Conservation (phyloP, 768 basidiomycete species). For the Boletellus sp. region DNA sequence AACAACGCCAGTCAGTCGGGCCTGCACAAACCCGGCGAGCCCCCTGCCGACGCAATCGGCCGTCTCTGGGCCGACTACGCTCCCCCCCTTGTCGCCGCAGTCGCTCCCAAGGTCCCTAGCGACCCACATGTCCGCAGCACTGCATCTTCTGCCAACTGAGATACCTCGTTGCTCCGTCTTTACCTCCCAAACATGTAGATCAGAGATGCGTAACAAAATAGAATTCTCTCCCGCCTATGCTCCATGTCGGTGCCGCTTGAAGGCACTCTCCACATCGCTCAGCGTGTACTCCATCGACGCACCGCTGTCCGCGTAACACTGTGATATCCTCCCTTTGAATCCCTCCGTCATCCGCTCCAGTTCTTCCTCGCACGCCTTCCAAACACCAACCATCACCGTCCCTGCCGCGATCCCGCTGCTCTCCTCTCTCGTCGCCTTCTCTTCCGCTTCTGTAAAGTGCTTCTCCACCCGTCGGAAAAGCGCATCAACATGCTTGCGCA, state of each 20-base stretch:
- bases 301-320: constrained; percentile 77
- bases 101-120: constrained; percentile 13
- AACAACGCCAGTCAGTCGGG: constrained; percentile 37
- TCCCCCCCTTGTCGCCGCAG: constrained; percentile 36
- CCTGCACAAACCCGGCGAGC: background rate
- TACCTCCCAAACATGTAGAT: constrained; percentile 13
- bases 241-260: constrained; percentile 57
- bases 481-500: constrained; percentile 83
- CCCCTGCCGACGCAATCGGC: constrained; percentile 29
- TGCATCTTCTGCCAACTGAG: constrained; percentile 14
- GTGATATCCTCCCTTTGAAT: constrained; percentile 63
- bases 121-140: constrained; percentile 9
- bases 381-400: constrained; percentile 76
- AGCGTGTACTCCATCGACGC: constrained; percentile 69
- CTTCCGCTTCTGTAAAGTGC: constrained; percentile 85
- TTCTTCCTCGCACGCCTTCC: constrained; percentile 89
- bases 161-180: constrained; percentile 1
- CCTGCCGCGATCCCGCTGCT: constrained; percentile 53
- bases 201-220: constrained; percentile 3
- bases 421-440: constrained; percentile 55
- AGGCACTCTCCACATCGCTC: constrained; percentile 73
- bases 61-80: constrained; percentile 42
- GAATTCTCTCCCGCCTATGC: constrained; percentile 11
- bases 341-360: constrained; percentile 67
- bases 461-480: constrained; percentile 92